phyloP scores from a whole-genome alignment of 163 green algal genomes.

The Coccomyxa subellipsoidea region DNA sequence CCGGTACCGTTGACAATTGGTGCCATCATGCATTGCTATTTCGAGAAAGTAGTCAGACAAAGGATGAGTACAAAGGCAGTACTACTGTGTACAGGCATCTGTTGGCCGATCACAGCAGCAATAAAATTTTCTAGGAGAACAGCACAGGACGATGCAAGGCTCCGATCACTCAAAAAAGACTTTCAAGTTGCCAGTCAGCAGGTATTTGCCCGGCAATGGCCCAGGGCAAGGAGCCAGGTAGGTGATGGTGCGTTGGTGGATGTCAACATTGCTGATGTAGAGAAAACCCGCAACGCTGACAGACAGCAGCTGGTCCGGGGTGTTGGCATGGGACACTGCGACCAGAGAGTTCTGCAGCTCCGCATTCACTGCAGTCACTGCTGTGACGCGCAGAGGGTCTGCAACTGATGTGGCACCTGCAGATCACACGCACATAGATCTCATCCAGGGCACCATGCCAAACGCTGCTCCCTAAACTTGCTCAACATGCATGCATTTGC shows the following conservation, averaged over 20 bases:
- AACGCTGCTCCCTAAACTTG: too few species aligned
- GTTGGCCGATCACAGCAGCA: too few species aligned
- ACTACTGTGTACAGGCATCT: too few species aligned
- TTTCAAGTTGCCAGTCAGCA: constrained; percentile 76
- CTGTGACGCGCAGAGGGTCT: constrained; percentile 73
- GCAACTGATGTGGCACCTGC: constrained; percentile 53
- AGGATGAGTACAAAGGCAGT: too few species aligned
- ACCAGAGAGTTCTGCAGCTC: constrained; percentile 76
- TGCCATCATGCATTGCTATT: too few species aligned
- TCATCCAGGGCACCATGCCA: neutral
- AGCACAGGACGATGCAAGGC: neutral
- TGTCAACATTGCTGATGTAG: constrained; percentile 83
- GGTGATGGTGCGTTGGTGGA: constrained; percentile 46
- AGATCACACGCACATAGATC: neutral
- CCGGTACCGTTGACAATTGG: too few species aligned
- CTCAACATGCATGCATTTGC: too few species aligned
- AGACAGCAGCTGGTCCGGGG: constrained; percentile 66
- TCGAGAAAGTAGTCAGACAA: too few species aligned
- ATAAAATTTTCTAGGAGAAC: too few species aligned
- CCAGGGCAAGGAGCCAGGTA: constrained; percentile 68
- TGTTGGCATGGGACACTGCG: constrained; percentile 75
- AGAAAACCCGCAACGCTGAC: constrained; percentile 89
- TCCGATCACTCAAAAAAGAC: constrained; percentile 52
- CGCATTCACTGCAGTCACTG: constrained; percentile 30
- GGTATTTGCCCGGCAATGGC: constrained; percentile 67